These are phyloP conservation scores for Anthostomella pinea DNA, from an alignment of 2,329 filamentous ascomycete species.

Conservation along the genomic window DNA sequence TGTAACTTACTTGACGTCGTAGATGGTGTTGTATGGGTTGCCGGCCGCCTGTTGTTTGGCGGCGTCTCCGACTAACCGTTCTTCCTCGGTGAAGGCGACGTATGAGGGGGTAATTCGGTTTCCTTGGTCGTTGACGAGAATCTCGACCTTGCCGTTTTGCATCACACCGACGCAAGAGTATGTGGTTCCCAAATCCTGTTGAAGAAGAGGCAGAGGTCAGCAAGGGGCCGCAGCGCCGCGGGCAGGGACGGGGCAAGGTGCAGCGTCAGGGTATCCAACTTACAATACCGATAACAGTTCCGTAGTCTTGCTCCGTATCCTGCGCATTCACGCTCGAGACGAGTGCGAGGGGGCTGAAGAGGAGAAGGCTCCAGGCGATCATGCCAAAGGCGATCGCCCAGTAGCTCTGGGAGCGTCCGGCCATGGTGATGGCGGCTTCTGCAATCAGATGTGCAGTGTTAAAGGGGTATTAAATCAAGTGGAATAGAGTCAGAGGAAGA, in stretches of 20 bases:
- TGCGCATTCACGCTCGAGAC: constrained; percentile 73
- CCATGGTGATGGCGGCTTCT: constrained; percentile 37
- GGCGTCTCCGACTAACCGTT: constrained; percentile 94
- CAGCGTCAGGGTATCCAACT: constrained; percentile 30
- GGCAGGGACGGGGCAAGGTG: neutral
- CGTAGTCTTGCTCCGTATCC: constrained; percentile 68
- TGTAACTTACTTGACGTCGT: constrained; percentile 79
- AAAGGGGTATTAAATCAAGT: constrained; percentile 9
- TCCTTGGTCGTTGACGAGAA: constrained; percentile 94
- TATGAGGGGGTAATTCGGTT: constrained; percentile 95
- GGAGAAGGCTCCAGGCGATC: constrained; percentile 85
- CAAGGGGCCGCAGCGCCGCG: neutral
- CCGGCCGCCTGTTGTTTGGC: constrained; percentile 91
- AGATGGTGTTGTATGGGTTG: constrained; percentile 75
- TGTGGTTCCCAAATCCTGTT: constrained; percentile 79
- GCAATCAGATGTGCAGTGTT: constrained; percentile 6
- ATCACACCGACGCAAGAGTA: constrained; percentile 91
- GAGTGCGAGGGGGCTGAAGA: constrained; percentile 85
- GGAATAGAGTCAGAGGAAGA: constrained; percentile 7
- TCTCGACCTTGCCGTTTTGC: constrained; percentile 93
- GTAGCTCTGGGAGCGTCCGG: constrained; percentile 61
- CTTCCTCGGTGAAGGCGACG: constrained; percentile 94
- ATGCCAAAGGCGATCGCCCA: constrained; percentile 81
- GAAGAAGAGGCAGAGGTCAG: constrained; percentile 6
- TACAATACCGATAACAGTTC: constrained; percentile 90